Base-by-base conservation (phyloP, 1,139 yeast species). In the Hemisphaericaspora lyxosophila region DNA sequence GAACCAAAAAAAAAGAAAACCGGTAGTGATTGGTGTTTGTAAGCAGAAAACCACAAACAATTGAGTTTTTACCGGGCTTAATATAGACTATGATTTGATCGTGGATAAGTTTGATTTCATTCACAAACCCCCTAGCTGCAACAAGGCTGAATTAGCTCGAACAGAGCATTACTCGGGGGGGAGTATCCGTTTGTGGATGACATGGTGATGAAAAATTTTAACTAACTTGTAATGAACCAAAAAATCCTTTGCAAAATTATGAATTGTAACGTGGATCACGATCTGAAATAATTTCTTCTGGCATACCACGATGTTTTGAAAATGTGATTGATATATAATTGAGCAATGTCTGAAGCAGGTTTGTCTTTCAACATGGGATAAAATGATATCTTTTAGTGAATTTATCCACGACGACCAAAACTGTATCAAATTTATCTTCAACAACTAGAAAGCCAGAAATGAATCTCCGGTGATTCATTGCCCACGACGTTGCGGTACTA, bases 171-270 rank as follows among this genome's bases (percentile, higher is more conserved):
- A 30, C 5, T 30, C 30, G 34, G 3, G 38, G 29, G 24, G 29
- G 38, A 12, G 31, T 34, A 35, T 35, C 38, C 6, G 38, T 25
- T 18, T 35, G 38, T 22, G 38, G 38, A 25, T 30, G 38, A 17
- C 4, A 11, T 15, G 24, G 24, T 8, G 38, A 24, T 16, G 38
- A 16, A 8, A 23, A 35, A 4, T 23, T 22, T 9, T 24, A 30
- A n/a, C 9, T 13, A 11, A 30, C 29, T 29, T 30, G 23, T 7
- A 29, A 9, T 15, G 30, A 13, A 3, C 7, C 13, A 14, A 29
- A 29, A n/a, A 35, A 35, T 27, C 11, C 13, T 27, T n/a, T 6
- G 22, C 31, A 27, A 27, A 27, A 27, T 14, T 3, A 8, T 7
- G 31, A 27, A 9, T n/a, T 27, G 3, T 12, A 27, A 12, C 19